Percentiles rank a stretch among this genome's conserved stretches.
Conservation (phyloP, 371 early-diverging fungal genomes). For the Syncephalastrum racemosum region DNA sequence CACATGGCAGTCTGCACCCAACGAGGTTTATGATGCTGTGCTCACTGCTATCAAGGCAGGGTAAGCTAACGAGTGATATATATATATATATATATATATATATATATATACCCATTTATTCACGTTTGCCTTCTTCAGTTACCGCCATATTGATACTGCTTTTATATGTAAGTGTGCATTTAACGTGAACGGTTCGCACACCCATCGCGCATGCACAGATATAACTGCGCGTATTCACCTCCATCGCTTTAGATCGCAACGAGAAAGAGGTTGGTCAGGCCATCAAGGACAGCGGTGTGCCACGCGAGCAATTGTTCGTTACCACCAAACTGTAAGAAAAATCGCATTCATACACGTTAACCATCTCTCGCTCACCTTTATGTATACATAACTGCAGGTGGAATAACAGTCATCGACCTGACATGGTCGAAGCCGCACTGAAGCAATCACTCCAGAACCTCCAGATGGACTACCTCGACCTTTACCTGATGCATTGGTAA, state of each 20-base stretch:
- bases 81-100: too few species aligned
- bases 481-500: slow-evolving; percentile 63
- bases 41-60: slow-evolving; percentile 21
- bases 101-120: neutral
- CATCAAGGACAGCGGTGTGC: slow-evolving; percentile 54
- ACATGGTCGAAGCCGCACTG: slow-evolving; percentile 46
- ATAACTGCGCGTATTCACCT: neutral
- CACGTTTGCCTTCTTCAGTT: slow-evolving; percentile 12
- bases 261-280: slow-evolving; percentile 78
- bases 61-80: neutral
- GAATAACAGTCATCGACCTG: slow-evolving; percentile 58
- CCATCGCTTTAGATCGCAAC: slow-evolving; percentile 48
- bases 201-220: neutral
- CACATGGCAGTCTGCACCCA: slow-evolving; percentile 51
- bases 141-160: slow-evolving; percentile 60
- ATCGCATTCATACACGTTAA: neutral
- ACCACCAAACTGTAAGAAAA: slow-evolving; percentile 56
- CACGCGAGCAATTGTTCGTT: slow-evolving; percentile 77
- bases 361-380: neutral
- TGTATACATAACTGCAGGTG: slow-evolving; percentile 48
- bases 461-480: slow-evolving; percentile 68
- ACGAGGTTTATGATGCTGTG: slow-evolving; percentile 39
- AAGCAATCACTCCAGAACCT: slow-evolving; percentile 53
- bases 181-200: too few species aligned
- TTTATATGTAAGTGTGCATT: slow-evolving; percentile 27